Evolutionary conservation across 2,329 filamentous ascomycete species (phyloP).

Genomic region (Mycosphaerelloides madeirae): DNA sequence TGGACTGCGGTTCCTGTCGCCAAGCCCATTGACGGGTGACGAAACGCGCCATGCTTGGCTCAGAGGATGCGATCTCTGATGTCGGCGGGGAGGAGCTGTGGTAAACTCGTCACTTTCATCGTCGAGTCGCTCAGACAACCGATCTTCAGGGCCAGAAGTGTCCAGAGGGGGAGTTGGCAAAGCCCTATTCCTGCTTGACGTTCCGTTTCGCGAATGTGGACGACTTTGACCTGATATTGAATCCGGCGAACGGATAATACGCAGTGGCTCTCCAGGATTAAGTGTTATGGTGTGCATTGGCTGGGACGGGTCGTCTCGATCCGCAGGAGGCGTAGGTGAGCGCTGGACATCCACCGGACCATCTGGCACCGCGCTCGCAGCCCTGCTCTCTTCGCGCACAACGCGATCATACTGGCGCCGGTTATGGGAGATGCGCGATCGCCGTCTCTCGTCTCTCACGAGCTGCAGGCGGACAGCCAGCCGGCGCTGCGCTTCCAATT

Average conservation of each 20-base stretch:
- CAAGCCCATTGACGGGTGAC: constrained; percentile 64
- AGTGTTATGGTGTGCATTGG: constrained; percentile 10
- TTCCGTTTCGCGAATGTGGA: constrained; percentile 7
- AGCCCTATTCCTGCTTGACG: constrained; percentile 8
- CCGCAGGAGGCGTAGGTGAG: constrained; percentile 7
- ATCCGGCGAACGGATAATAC: constrained; percentile 18
- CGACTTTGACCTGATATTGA: constrained; percentile 5
- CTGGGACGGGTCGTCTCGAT: constrained; percentile 2
- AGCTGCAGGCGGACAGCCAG: too few relatives aligned
- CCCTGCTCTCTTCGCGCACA: too few relatives aligned
- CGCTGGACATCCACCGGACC: constrained; percentile 2
- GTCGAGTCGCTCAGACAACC: constrained; percentile 12
- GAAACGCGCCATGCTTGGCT: constrained; percentile 27
- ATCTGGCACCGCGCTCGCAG: not conserved
- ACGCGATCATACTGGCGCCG: too few relatives aligned
- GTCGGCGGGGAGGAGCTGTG: constrained; percentile 1
- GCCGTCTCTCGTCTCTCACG: too few relatives aligned
- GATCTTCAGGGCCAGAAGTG: constrained; percentile 18
- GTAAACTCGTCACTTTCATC: constrained; percentile 4
- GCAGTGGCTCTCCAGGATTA: constrained; percentile 13
- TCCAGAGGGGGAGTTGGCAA: constrained; percentile 20
- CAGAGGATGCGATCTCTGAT: constrained; percentile 25
- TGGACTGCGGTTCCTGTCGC: constrained; percentile 78
- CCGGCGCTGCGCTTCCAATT: too few relatives aligned
- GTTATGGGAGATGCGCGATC: too few relatives aligned